These are phyloP conservation scores for Phlebiopsis flavidoalba DNA, from an alignment of 768 basidiomycete genomes.

Conservation along the genomic window DNA sequence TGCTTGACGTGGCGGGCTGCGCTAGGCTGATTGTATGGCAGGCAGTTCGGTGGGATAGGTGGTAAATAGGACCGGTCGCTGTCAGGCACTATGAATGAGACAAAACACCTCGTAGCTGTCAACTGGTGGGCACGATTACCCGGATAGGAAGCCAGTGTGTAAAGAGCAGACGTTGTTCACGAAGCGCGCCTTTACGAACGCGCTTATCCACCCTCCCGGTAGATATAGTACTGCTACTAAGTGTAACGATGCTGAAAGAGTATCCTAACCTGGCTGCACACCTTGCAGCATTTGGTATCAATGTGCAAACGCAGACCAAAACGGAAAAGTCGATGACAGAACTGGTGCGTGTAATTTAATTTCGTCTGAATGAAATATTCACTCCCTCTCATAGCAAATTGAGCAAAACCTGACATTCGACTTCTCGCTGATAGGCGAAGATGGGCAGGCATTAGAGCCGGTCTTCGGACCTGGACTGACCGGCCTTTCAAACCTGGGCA, in stretches of 20 bases:
- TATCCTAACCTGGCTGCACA: conserved; percentile 75
- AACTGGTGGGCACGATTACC: conserved; percentile 96
- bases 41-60: conserved; percentile 75
- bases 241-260: conserved; percentile 77
- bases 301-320: conserved; percentile 74
- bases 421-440: conserved; percentile 83
- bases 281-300: conserved; percentile 81
- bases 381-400: conserved; percentile 59
- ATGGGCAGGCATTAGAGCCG: conserved; percentile 83
- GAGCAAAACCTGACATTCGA: conserved; percentile 95
- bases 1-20: conserved; percentile 90
- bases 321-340: conserved; percentile 98
- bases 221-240: conserved; percentile 92
- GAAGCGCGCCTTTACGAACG: background rate
- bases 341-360: conserved; percentile 46
- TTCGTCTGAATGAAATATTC: background rate
- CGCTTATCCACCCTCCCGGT: background rate
- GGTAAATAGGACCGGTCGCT: conserved; percentile 92
- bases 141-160: conserved; percentile 78
- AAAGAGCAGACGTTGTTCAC: conserved; percentile 12
- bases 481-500: conserved; percentile 88
- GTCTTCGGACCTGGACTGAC: conserved; percentile 87
- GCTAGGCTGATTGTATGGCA: conserved; percentile 87
- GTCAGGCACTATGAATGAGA: conserved; percentile 64
- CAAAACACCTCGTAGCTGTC: conserved; percentile 76